Conservation (phyloP, 129 eudicot genomes). For the Flaveria ramosissima region DNA sequence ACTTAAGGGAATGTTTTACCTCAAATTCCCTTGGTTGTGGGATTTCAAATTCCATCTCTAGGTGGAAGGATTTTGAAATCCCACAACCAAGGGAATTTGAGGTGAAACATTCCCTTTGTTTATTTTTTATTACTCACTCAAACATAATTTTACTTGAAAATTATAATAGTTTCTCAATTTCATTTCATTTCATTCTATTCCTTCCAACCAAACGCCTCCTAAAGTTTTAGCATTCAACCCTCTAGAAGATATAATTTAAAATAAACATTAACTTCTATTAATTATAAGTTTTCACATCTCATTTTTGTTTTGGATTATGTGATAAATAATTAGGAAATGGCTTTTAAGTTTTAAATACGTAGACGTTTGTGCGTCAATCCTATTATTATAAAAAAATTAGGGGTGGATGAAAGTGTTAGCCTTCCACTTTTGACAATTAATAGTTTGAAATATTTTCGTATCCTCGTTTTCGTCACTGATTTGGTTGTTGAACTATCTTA, state of each 20-base stretch:
- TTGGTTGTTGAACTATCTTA: neutral
- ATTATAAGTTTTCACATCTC: neutral
- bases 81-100: too few species aligned
- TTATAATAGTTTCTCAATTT: too few species aligned
- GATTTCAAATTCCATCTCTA: too few species aligned
- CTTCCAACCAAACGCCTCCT: too few species aligned
- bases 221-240: neutral
- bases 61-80: too few species aligned
- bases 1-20: too few species aligned
- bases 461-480: neutral
- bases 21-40: too few species aligned
- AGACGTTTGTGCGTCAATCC: neutral
- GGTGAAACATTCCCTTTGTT: too few species aligned
- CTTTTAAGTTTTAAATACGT: neutral
- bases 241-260: neutral
- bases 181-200: too few species aligned
- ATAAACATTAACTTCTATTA: neutral
- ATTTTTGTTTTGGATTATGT: neutral
- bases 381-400: neutral
- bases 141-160: too few species aligned
- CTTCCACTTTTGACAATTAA: conserved; percentile 10
- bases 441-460: neutral
- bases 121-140: too few species aligned
- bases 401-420: conserved; percentile 19
- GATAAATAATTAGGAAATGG: neutral